phyloP scores from a whole-genome alignment of 208 protist genomes.

The Crithidia sp. region DNA sequence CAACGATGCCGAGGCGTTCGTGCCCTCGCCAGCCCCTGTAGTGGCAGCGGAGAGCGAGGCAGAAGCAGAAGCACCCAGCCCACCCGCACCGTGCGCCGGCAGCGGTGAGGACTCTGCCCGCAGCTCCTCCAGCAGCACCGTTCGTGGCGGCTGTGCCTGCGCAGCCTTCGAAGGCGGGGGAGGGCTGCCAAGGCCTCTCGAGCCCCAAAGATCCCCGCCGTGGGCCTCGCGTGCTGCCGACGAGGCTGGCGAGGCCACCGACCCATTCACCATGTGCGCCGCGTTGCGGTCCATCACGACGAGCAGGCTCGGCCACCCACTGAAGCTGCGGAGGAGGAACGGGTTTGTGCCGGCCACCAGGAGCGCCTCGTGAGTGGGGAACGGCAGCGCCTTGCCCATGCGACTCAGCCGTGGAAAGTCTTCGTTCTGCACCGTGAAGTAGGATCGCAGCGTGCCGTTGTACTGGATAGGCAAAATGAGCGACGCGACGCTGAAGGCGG shows the following conservation, averaged over 20 bases:
- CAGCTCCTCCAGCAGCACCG: conserved; percentile 14
- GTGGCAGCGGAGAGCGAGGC: too few relatives aligned
- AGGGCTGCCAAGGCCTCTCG: background rate
- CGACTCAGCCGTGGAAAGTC: conserved; percentile 62
- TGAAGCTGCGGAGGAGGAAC: conserved; percentile 81
- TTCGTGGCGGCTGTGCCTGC: background rate
- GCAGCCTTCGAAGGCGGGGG: background rate
- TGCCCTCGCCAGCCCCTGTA: too few relatives aligned
- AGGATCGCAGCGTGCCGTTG: conserved; percentile 64
- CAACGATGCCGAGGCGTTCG: background rate
- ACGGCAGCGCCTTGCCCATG: conserved; percentile 74
- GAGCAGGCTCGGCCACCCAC: conserved; percentile 73
- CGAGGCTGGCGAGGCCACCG: conserved; percentile 16
- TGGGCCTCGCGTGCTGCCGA: background rate
- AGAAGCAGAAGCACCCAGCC: background rate
- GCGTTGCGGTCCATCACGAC: conserved; percentile 66
- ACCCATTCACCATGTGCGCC: conserved; percentile 27
- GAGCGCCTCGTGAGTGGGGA: conserved; percentile 46
- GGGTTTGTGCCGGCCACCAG: conserved; percentile 84
- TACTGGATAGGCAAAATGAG: conserved; percentile 78
- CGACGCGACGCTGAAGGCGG: conserved; percentile 70
- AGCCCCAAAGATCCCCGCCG: background rate
- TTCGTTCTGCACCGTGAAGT: conserved; percentile 89
- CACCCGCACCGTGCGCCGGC: background rate
- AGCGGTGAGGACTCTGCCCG: conserved; percentile 1